Evolutionary conservation across 177 flowering plant genomes (phyloP), one percentile per base, ranked within the genome.

Genomic region (Tripterygium wilfordii): DNA sequence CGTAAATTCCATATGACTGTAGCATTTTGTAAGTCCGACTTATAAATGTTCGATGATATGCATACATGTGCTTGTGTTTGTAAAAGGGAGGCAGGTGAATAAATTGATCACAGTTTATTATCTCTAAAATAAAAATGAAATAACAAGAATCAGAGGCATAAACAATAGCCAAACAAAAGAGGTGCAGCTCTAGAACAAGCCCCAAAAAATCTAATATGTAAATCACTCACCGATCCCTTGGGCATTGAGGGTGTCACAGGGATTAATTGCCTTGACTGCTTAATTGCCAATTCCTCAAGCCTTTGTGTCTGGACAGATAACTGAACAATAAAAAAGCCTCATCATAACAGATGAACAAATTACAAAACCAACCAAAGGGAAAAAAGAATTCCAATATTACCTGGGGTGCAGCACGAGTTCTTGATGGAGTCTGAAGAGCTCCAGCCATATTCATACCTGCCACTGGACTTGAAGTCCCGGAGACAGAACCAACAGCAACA

Each of bases 361-460:
- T 17, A 35, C 5, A 43, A 14, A 17, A 13, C 9, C 37, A 50
- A 23, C 20, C 30, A 18, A 25, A 60, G 32, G n/a, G 30, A 20
- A 9, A 28, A 52, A 14, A 14, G 5, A 21, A 4, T 5, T 19
- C 38, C 38, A 15, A 1, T 36, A 3, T 27, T 67, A 85, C 98
- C 94, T 80, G 83, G 0, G 95, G 85, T 54, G 65, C 36, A 51
- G 80, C 56, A 12, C 74, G 80, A 50, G 76, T 68, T 28, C 79
- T 77, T 36, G 70, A 31, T 46, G 95, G 87, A 41, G 76, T 72
- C 66, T 82, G 96, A 37, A 91, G 60, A 21, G 95, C 69, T 73
- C 84, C 98, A 61, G 95, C 96, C 98, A 91, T 91, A 62, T 85
- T 91, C 16, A 85, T 87, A 46, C 87, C 82, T 57, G 72, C 33